Evolutionary conservation across 192 early-diverging fungal genomes (phyloP), one percentile per base, ranked within the genome.

Genomic region (Lunasporangiospora selenospora): DNA sequence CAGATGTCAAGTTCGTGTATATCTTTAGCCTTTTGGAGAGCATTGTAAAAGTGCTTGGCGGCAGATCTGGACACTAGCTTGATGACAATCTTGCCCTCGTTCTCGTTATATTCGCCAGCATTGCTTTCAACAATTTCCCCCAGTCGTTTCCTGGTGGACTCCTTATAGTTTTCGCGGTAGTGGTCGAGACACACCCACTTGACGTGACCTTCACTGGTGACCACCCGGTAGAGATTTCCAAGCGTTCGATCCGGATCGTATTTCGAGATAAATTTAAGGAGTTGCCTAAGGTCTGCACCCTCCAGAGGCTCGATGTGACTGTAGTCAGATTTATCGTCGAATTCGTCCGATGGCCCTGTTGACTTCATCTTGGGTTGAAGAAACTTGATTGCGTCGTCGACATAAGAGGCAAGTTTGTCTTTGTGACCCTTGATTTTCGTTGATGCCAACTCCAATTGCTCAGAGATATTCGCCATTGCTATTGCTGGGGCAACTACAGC

Each of bases 151-250:
- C 38, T 45, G 0, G 26, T 26, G 34, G 31, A 31, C 13, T 53
- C 42, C 3, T 36, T 40, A 32, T 64, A 54, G 36, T 53, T 54
- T 32, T 53, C 24, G 41, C 52, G 50, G 12, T 39, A 64, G 30
- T 64, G 62, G 16, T 53, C 52, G 1, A 53, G 33, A 18, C 62
- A 64, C 3, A 64, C 52, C 62, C 62, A 64, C 36, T 64, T 64
- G 52, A 54, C 52, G 7, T 62, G 48, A 3, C 60, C 49, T 13
- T 62, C 41, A 24, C 16, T 15, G 6, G 60, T 53, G 41, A 62
- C 62, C 29, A 37, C 54, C 26, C 52, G 30, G 44, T 54, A 64
- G 0, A 64, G 43, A 21, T 64, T 54, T 6, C 51, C 62, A 12
- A 64, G 41, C 4, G 44, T 31, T 5, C 49, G 60, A 2, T 12